These are phyloP conservation scores for Nitzschia inconspicua DNA, from an alignment of 108 stramenopile species.

Conservation along the genomic window DNA sequence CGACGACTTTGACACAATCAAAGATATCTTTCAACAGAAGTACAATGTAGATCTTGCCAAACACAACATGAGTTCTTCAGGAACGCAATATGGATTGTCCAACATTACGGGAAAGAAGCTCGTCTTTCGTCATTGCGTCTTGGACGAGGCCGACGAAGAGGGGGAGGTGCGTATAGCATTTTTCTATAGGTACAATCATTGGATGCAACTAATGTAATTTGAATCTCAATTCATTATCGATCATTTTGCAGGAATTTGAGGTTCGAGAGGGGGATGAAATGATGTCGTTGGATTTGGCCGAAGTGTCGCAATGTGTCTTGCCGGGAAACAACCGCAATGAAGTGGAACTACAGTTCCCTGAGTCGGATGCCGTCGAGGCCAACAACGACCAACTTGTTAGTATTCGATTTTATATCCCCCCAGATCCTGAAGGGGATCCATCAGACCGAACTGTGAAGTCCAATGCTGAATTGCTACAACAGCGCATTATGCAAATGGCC, in stretches of 20 bases:
- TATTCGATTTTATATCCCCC: slow-evolving; percentile 91
- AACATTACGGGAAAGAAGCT: slow-evolving; percentile 65
- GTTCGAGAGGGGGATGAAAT: slow-evolving; percentile 82
- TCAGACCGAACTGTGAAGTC: slow-evolving; percentile 66
- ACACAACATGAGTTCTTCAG: slow-evolving; percentile 65
- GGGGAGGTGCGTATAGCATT: slow-evolving; percentile 49
- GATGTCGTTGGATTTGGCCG: slow-evolving; percentile 74
- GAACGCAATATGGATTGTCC: slow-evolving; percentile 75
- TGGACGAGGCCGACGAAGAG: slow-evolving; percentile 84
- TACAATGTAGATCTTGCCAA: slow-evolving; percentile 52
- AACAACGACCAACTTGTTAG: slow-evolving; percentile 88
- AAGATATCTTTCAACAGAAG: slow-evolving; percentile 34
- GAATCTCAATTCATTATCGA: not conserved
- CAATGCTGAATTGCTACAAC: slow-evolving; percentile 75
- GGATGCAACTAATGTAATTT: not conserved
- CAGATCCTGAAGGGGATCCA: slow-evolving; percentile 84
- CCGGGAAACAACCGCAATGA: slow-evolving; percentile 90
- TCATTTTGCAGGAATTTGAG: slow-evolving; percentile 57
- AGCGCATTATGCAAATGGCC: slow-evolving; percentile 74
- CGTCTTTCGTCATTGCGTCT: slow-evolving; percentile 73
- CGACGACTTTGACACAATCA: slow-evolving; percentile 50
- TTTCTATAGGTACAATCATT: not conserved
- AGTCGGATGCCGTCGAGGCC: slow-evolving; percentile 83
- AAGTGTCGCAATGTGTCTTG: slow-evolving; percentile 86
- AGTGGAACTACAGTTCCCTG: slow-evolving; percentile 89